Base-by-base conservation (phyloP, 306 rosid genomes). In the Amphicarpaea edgeworthii region DNA sequence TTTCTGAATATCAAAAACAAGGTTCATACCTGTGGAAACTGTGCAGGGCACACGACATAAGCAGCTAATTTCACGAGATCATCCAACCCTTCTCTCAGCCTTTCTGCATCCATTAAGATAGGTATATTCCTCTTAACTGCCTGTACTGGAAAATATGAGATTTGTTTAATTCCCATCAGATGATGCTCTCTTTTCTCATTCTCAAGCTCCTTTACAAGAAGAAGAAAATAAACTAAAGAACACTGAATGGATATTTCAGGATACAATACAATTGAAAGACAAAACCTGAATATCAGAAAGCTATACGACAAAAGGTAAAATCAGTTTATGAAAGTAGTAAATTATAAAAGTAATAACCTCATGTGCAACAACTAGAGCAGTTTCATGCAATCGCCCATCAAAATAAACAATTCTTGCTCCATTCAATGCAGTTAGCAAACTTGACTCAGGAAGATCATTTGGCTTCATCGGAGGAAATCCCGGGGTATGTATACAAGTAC, bases 401-500 rank as follows among this genome's bases (percentile, higher is more conserved):
- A 80, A 74, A 83, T 84, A 92, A 57, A 82, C 90, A 26, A 95
- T 73, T 84, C 79, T 87, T 34, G 98, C 88, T 64, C 97, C 97
- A 74, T 88, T 85, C 83, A 92, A 23, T 14, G 90, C 89, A 77
- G 97, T 86, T 46, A 85, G 73, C 77, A 95, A 42, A 80, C 83
- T 89, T 45, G 86, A 81, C 64, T 37, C 75, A 0, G 93, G 63
- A 80, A 95, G 90, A 41, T 95, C 97, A 16, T 34, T 88, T n/a
- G 93, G 93, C 63, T 37, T 32, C 97, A 92, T 81, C 20, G 89
- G 84, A 89, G 97, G 97, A 89, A 81, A 87, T 76, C 97, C 98
- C 3, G 96, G 86, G 70, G 97, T 92, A 76, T 81, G 86, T 59
- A 95, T 87, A 66, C 98, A 92, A 61, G 98, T 95, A 3, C 98